phyloP scores from a whole-genome alignment of 345 rosid species.

The Linum tenue region DNA sequence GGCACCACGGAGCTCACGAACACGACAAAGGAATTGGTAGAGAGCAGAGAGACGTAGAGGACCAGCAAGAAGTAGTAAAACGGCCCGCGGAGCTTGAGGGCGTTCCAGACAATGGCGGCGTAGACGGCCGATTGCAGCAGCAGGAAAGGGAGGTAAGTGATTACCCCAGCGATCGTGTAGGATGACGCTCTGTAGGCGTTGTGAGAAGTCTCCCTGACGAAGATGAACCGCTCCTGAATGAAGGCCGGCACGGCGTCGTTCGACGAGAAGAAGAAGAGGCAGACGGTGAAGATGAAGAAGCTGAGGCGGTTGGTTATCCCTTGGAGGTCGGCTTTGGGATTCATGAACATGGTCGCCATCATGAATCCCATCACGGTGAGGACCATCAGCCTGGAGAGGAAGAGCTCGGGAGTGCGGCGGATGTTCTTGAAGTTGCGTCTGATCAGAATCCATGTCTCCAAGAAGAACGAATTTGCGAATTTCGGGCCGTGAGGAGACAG shows the following conservation, averaged over 20 bases:
- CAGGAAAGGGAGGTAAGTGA: conserved; percentile 61
- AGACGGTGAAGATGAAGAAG: conserved; percentile 55
- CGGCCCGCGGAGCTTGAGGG: conserved; percentile 36
- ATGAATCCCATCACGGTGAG: conserved; percentile 53
- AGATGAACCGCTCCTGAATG: conserved; percentile 61
- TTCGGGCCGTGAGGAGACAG: conserved; percentile 27
- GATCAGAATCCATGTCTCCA: conserved; percentile 51
- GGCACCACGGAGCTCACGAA: conserved; percentile 66
- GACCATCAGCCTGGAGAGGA: conserved; percentile 58
- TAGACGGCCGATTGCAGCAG: conserved; percentile 44
- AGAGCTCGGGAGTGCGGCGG: conserved; percentile 55
- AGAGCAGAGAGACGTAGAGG: conserved; percentile 49
- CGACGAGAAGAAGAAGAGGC: conserved; percentile 68
- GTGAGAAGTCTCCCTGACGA: conserved; percentile 56
- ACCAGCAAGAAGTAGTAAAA: conserved; percentile 47
- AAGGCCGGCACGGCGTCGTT: conserved; percentile 65
- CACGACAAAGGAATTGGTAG: conserved; percentile 66
- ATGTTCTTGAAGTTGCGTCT: conserved; percentile 64
- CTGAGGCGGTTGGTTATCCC: conserved; percentile 55
- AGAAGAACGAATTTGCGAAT: conserved; percentile 40
- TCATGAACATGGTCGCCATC: conserved; percentile 72
- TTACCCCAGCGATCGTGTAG: conserved; percentile 48
- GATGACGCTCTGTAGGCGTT: conserved; percentile 60
- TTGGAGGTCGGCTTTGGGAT: conserved; percentile 30
- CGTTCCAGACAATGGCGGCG: conserved; percentile 45